Evolutionary conservation across 306 rosid genomes (phyloP).

Genomic region (Purshia tridentata): DNA sequence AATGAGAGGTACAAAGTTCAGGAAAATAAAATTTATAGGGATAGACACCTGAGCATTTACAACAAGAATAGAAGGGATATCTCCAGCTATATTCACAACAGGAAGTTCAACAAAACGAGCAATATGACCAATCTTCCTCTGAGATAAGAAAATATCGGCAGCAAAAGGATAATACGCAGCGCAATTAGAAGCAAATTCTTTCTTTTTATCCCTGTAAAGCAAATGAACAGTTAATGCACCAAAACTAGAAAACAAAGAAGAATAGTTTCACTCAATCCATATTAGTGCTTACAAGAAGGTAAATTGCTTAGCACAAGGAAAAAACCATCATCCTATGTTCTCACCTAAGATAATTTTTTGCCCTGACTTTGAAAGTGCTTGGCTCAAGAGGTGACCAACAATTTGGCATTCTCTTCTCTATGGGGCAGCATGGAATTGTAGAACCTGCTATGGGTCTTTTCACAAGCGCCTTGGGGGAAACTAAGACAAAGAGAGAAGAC

Average conservation of each 20-base stretch:
- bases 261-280: not conserved
- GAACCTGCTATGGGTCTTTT: constrained; percentile 74
- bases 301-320: too few relatives aligned
- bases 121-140: constrained; percentile 78
- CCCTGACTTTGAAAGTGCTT: constrained; percentile 83
- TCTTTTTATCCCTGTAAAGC: constrained; percentile 87
- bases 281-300: too few relatives aligned
- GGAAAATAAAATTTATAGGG: not conserved
- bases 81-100: constrained; percentile 54
- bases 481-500: constrained; percentile 43
- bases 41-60: constrained; percentile 80
- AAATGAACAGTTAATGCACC: constrained; percentile 16
- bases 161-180: constrained; percentile 90
- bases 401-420: constrained; percentile 66
- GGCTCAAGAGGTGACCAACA: constrained; percentile 91
- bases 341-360: constrained; percentile 74
- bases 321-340: not conserved
- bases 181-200: constrained; percentile 65
- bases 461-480: constrained; percentile 61
- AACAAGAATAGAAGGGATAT: constrained; percentile 75
- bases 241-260: not conserved
- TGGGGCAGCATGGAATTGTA: constrained; percentile 56
- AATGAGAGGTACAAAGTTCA: constrained; percentile 6
- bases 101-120: constrained; percentile 96
- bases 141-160: constrained; percentile 75